These are phyloP conservation scores for Pezicula carpinea DNA, from an alignment of 2,329 filamentous ascomycete genomes.

Conservation along the genomic window DNA sequence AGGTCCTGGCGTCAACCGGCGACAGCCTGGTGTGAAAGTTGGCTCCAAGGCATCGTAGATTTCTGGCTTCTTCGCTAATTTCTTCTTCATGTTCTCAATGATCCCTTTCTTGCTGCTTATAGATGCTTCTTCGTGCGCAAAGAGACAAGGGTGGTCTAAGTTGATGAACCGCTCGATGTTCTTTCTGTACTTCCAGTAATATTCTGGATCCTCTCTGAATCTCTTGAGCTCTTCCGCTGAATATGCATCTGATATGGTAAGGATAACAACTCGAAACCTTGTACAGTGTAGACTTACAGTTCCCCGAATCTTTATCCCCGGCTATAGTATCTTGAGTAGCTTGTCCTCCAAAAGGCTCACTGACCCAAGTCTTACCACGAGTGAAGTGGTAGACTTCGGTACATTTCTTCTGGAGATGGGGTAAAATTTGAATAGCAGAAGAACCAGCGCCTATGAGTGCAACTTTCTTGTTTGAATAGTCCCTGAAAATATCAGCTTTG, in stretches of 20 bases:
- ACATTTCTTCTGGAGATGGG: conserved; percentile 31
- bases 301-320: conserved; percentile 28
- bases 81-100: conserved; percentile 15
- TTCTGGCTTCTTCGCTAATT: conserved; percentile 34
- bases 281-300: conserved; percentile 24
- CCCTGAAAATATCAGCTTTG: background rate
- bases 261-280: background rate
- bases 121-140: background rate
- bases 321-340: background rate
- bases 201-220: conserved; percentile 34
- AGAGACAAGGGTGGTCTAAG: background rate
- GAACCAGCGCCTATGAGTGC: conserved; percentile 30
- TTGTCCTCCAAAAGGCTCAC: conserved; percentile 12
- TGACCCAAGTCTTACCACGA: conserved; percentile 39
- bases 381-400: conserved; percentile 44
- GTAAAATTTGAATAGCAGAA: conserved; percentile 27
- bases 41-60: conserved; percentile 28
- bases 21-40: conserved; percentile 36
- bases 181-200: conserved; percentile 35
- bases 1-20: conserved; percentile 33
- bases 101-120: conserved; percentile 16
- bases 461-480: conserved; percentile 7
- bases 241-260: conserved; percentile 14
- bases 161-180: conserved; percentile 29
- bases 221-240: conserved; percentile 31